Conservation (phyloP, 371 early-diverging fungal species). For the Umbelopsis sp. region DNA sequence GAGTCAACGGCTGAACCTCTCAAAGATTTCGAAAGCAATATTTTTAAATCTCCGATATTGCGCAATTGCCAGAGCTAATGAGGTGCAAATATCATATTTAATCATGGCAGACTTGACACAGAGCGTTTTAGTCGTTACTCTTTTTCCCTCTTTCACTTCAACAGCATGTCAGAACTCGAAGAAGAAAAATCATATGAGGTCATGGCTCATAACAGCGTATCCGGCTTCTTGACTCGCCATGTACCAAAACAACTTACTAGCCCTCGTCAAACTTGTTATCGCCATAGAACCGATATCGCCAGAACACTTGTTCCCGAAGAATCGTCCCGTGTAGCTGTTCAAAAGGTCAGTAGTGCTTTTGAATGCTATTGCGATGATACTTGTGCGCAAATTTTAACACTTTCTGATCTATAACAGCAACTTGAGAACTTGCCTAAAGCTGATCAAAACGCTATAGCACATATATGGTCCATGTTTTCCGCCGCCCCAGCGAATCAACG, state of each 20-base stretch:
- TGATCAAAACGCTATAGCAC: constrained; percentile 47
- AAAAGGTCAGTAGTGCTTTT: background rate
- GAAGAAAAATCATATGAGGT: background rate
- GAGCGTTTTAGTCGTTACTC: background rate
- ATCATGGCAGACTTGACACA: background rate
- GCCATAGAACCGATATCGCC: constrained; percentile 12
- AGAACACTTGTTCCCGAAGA: constrained; percentile 1
- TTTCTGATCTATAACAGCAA: background rate
- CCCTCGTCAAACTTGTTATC: constrained; percentile 10
- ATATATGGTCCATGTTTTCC: constrained; percentile 57
- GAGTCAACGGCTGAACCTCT: background rate
- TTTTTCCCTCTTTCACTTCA: background rate
- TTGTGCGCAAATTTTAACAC: background rate
- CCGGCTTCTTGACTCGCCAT: constrained; percentile 14
- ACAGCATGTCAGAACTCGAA: background rate
- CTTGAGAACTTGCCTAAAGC: constrained; percentile 27
- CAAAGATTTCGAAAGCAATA: background rate
- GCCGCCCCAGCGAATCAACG: constrained; percentile 52
- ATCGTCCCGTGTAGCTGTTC: background rate
- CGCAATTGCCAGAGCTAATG: constrained; percentile 9
- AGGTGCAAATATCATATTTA: constrained; percentile 1
- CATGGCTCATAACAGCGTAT: background rate
- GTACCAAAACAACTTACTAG: background rate
- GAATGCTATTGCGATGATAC: background rate
- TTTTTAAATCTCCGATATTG: constrained; percentile 16